Conservation (phyloP, 1,284 basidiomycete species). For the Heliocybe sulcata region DNA sequence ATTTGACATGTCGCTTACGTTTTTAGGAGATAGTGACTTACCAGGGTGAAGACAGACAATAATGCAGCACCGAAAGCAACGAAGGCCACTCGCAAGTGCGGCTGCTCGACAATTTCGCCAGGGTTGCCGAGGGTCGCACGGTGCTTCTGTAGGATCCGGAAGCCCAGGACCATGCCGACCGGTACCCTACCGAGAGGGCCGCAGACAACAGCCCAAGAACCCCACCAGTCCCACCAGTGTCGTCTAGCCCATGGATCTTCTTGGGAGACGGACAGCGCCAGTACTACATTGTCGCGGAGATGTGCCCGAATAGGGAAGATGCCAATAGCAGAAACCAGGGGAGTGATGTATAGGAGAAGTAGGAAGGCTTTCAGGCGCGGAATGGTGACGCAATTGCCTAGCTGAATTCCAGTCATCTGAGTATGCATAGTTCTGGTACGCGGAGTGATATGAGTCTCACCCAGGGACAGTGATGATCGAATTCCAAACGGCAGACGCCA, state of each 20-base stretch:
- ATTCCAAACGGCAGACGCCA: constrained; percentile 38
- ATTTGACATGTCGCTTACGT: neutral
- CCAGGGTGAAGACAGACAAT: constrained; percentile 32
- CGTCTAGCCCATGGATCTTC: constrained; percentile 24
- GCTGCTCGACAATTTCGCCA: constrained; percentile 27
- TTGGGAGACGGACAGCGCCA: constrained; percentile 28
- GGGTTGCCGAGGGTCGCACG: constrained; percentile 6
- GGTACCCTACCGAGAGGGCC: constrained; percentile 41
- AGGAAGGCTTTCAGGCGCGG: constrained; percentile 35
- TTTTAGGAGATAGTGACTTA: constrained; percentile 15
- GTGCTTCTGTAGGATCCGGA: constrained; percentile 21
- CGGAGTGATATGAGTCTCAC: constrained; percentile 19
- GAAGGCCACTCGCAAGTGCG: constrained; percentile 27
- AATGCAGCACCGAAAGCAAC: constrained; percentile 22
- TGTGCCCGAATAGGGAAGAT: constrained; percentile 24
- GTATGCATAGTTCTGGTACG: neutral
- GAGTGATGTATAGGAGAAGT: constrained; percentile 26
- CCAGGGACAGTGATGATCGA: constrained; percentile 55
- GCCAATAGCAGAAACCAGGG: constrained; percentile 24
- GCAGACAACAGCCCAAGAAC: constrained; percentile 41
- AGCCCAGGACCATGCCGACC: constrained; percentile 34
- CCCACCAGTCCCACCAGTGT: constrained; percentile 42
- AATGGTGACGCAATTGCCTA: constrained; percentile 43
- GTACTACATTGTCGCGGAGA: constrained; percentile 23
- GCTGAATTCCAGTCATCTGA: constrained; percentile 18